Percentiles rank a stretch among this genome's conserved stretches.
phyloP scores from a whole-genome alignment of 495 filamentous ascomycete genomes.

The Neurospora intermedia region DNA sequence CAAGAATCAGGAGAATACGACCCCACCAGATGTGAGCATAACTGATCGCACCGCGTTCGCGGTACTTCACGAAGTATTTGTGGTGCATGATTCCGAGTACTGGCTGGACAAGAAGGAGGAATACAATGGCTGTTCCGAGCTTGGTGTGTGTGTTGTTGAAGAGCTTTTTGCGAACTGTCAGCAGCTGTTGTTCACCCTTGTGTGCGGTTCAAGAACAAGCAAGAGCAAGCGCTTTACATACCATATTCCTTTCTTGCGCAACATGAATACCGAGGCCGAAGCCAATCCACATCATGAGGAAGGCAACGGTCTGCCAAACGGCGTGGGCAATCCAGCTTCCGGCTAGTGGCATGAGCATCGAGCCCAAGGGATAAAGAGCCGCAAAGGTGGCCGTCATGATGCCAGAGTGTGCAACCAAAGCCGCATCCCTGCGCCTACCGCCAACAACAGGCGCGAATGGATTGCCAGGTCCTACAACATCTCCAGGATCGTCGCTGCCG shows the following conservation, averaged over 20 bases:
- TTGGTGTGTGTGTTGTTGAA: slow-evolving; percentile 33
- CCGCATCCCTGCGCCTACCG: background rate
- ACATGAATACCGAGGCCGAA: slow-evolving; percentile 50
- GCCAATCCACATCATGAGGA: slow-evolving; percentile 46
- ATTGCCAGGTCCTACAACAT: background rate
- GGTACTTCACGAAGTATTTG: slow-evolving; percentile 36
- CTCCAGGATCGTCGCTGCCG: slow-evolving; percentile 1
- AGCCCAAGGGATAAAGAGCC: slow-evolving; percentile 46
- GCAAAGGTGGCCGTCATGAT: slow-evolving; percentile 49
- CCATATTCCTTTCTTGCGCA: slow-evolving; percentile 24
- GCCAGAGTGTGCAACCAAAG: slow-evolving; percentile 32
- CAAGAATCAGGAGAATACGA: slow-evolving; percentile 49
- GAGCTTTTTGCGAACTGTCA: slow-evolving; percentile 18
- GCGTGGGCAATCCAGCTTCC: slow-evolving; percentile 45
- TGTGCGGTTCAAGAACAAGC: background rate
- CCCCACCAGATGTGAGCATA: slow-evolving; percentile 63
- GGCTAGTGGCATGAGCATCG: slow-evolving; percentile 43
- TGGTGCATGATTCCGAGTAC: slow-evolving; percentile 57
- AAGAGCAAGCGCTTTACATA: slow-evolving; percentile 19
- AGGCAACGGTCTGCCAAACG: slow-evolving; percentile 45
- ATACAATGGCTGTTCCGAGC: slow-evolving; percentile 50
- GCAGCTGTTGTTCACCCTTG: background rate
- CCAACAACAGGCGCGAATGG: background rate
- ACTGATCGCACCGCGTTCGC: slow-evolving; percentile 42
- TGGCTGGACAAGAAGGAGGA: slow-evolving; percentile 52